Percentiles rank a stretch among this genome's conserved stretches.
phyloP scores from a whole-genome alignment of 148 eudicot species.

The Rhododendron henanense region DNA sequence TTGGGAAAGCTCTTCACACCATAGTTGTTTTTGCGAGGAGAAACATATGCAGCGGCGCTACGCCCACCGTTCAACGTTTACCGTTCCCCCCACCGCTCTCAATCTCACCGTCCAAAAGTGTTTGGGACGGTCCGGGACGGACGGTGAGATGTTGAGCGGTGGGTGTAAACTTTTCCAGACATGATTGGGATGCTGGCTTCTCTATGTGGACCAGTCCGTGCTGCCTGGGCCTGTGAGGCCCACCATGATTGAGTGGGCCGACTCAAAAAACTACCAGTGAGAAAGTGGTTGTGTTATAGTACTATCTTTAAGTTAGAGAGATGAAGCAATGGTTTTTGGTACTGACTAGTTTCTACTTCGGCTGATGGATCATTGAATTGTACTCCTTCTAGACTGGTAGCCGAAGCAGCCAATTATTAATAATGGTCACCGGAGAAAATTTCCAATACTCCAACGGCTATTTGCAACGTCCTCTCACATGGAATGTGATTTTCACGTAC shows the following conservation, averaged over 20 bases:
- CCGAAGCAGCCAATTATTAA: not conserved
- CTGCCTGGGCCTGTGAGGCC: not conserved
- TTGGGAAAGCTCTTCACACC: not conserved
- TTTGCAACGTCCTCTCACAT: no score
- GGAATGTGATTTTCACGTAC: no score
- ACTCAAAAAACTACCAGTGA: not conserved
- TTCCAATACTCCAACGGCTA: no score
- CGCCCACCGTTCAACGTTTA: no score
- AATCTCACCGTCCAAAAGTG: no score
- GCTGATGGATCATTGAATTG: not conserved
- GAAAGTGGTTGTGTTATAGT: not conserved
- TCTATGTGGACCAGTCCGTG: not conserved
- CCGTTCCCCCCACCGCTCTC: no score
- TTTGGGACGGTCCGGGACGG: no score
- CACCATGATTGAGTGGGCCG: not conserved
- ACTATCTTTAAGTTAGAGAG: not conserved
- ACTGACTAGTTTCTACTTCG: not conserved
- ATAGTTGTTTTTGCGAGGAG: not conserved
- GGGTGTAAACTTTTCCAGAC: no score
- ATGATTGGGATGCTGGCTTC: not conserved
- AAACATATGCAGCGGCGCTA: not conserved
- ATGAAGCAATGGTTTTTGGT: not conserved
- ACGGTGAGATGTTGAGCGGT: no score
- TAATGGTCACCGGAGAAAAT: no score
- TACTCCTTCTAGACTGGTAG: not conserved